Evolutionary conservation across 495 filamentous ascomycete species (phyloP).

Genomic region (Aspergillus wentii): DNA sequence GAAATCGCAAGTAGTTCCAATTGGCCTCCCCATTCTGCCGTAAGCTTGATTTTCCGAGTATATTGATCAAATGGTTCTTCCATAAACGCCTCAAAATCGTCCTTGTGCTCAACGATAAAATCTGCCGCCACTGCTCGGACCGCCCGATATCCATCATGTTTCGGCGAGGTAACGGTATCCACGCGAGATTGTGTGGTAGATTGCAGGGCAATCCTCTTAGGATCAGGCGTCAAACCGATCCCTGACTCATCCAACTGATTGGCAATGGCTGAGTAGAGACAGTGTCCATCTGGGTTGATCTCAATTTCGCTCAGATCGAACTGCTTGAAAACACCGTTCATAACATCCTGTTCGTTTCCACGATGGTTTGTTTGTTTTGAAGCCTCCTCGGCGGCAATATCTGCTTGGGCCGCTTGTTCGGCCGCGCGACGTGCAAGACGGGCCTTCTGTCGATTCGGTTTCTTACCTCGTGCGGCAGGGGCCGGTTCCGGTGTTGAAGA

Average conservation of each 20-base stretch:
- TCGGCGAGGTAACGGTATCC: slow-evolving; percentile 34
- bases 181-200: slow-evolving; percentile 34
- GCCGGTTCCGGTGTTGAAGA: slow-evolving; percentile 8
- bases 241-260: slow-evolving; percentile 60
- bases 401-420: slow-evolving; percentile 65
- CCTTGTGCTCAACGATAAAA: slow-evolving; percentile 52
- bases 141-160: slow-evolving; percentile 42
- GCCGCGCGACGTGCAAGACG: slow-evolving; percentile 84
- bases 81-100: slow-evolving; percentile 67
- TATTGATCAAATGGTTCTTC: slow-evolving; percentile 77
- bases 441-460: slow-evolving; percentile 87
- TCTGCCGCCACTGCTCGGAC: slow-evolving; percentile 49
- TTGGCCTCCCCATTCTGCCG: slow-evolving; percentile 96
- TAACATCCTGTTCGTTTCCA: slow-evolving; percentile 61
- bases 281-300: slow-evolving; percentile 89
- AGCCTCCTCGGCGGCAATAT: slow-evolving; percentile 69
- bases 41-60: slow-evolving; percentile 71
- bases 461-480: slow-evolving; percentile 43
- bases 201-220: slow-evolving; percentile 32
- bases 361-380: slow-evolving; percentile 68
- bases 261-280: slow-evolving; percentile 89
- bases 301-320: slow-evolving; percentile 66
- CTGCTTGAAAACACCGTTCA: slow-evolving; percentile 59
- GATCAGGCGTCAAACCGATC: slow-evolving; percentile 43
- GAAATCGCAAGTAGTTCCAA: slow-evolving; percentile 83